Conservation (phyloP, 2,329 filamentous ascomycete species). For the Myrmaecium sp. region DNA sequence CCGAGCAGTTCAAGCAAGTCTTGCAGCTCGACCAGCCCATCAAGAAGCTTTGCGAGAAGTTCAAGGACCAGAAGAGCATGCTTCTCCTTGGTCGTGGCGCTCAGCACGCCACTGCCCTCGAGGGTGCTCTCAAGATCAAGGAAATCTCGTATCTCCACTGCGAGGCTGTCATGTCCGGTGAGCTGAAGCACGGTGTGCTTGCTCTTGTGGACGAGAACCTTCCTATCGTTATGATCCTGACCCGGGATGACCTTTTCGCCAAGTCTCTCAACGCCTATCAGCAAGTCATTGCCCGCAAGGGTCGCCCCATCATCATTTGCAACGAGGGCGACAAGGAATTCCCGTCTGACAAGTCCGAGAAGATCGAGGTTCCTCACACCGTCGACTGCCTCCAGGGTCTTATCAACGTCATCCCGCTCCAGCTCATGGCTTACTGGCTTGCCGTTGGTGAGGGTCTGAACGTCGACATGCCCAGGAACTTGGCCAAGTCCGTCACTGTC, state of each 20-base stretch:
- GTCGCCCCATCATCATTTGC: constrained; percentile 97
- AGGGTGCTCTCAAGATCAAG: constrained; percentile 98
- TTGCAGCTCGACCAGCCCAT: constrained; percentile 83
- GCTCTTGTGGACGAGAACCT: constrained; percentile 96
- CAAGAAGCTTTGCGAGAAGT: constrained; percentile 83
- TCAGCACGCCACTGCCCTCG: constrained; percentile 91
- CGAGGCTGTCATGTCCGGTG: constrained; percentile 98
- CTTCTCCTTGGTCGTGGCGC: constrained; percentile 85
- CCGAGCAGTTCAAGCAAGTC: constrained; percentile 80
- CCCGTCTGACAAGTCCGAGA: constrained; percentile 71
- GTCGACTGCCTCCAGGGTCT: constrained; percentile 92
- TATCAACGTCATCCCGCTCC: constrained; percentile 91
- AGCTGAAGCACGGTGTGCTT: constrained; percentile 96
- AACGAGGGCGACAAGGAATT: constrained; percentile 84
- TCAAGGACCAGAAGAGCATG: constrained; percentile 95
- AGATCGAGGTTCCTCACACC: constrained; percentile 93
- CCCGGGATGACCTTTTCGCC: constrained; percentile 85
- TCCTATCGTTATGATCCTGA: constrained; percentile 99
- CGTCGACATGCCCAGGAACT: constrained; percentile 95
- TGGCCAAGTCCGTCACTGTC: constrained; percentile 97
- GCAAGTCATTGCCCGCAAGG: constrained; percentile 91
- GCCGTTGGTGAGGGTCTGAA: constrained; percentile 91
- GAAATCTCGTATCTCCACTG: constrained; percentile 99
- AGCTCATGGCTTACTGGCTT: constrained; percentile 98
- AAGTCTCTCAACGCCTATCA: constrained; percentile 99